Percentiles rank a stretch among this genome's conserved stretches.
Conservation (phyloP, 2,329 filamentous ascomycete species). For the Colletotrichum godetiae region DNA sequence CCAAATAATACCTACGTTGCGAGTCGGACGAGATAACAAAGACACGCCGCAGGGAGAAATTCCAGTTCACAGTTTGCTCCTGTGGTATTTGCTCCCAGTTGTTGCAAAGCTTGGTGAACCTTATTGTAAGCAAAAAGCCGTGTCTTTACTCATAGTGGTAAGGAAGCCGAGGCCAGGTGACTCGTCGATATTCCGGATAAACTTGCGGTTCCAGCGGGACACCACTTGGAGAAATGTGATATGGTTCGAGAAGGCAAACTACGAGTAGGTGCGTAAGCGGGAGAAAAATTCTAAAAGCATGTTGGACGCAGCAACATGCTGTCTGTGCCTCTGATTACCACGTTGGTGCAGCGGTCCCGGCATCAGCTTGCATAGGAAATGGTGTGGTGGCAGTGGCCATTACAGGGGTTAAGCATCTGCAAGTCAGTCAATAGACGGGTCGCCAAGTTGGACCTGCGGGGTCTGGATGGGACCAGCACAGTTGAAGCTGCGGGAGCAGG, state of each 20-base stretch:
- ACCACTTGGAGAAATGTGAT: neutral
- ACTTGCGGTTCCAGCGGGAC: neutral
- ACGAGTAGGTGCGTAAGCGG: neutral
- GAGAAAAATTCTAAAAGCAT: neutral
- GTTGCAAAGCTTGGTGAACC: neutral
- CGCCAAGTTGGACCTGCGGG: slow-evolving; percentile 24
- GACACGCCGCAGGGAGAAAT: neutral
- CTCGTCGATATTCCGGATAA: neutral
- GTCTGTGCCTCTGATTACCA: slow-evolving; percentile 9
- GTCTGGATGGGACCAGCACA: slow-evolving; percentile 31
- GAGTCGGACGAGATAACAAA: neutral
- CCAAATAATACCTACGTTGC: neutral
- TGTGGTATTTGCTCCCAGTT: too few relatives aligned
- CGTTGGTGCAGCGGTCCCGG: slow-evolving; percentile 2
- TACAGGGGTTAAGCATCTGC: slow-evolving; percentile 29
- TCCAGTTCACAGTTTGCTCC: too few relatives aligned
- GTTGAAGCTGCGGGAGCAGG: slow-evolving; percentile 8
- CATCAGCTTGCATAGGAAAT: slow-evolving; percentile 26
- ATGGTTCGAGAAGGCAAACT: neutral
- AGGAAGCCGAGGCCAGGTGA: neutral
- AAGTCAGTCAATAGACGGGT: slow-evolving; percentile 33
- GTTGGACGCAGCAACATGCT: slow-evolving; percentile 3
- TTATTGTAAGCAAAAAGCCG: neutral
- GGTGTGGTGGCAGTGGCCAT: slow-evolving; percentile 34
- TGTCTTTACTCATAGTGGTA: neutral